phyloP scores from a whole-genome alignment of 2,329 filamentous ascomycete species.

The Alternaria dauci region DNA sequence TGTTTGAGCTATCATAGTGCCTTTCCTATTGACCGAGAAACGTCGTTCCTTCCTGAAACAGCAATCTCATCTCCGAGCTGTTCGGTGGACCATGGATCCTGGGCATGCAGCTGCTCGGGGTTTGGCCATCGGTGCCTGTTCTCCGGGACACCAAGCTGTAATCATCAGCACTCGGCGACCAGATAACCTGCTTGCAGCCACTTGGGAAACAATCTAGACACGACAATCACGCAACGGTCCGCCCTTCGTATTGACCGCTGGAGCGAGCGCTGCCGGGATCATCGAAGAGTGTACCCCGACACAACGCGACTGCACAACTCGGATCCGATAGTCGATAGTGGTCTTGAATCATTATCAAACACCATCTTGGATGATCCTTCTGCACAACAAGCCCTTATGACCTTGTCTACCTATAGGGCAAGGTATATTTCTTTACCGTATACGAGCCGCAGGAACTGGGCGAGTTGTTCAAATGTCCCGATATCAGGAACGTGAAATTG shows the following conservation, averaged over 20 bases:
- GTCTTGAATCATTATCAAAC: slow-evolving; percentile 7
- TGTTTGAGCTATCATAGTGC: neutral
- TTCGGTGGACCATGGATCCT: neutral
- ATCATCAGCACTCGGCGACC: neutral
- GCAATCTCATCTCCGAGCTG: slow-evolving; percentile 8
- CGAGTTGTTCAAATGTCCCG: neutral
- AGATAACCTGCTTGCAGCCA: neutral
- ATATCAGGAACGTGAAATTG: neutral
- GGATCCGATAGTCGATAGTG: neutral
- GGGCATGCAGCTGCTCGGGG: neutral
- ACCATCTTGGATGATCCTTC: slow-evolving; percentile 1
- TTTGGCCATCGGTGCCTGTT: neutral
- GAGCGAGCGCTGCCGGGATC: neutral
- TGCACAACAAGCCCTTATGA: neutral
- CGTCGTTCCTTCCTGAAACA: slow-evolving; percentile 3
- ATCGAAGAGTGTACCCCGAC: neutral
- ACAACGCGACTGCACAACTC: neutral
- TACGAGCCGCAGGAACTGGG: neutral
- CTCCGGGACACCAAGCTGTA: neutral
- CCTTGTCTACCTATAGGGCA: neutral
- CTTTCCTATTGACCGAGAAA: neutral
- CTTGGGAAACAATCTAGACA: neutral
- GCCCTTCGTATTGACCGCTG: neutral
- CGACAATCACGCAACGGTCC: slow-evolving; percentile 5
- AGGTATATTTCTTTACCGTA: neutral